Evolutionary conservation across 2,329 filamentous ascomycete genomes (phyloP).

Genomic region (Aspergillus brunneoviolaceus): DNA sequence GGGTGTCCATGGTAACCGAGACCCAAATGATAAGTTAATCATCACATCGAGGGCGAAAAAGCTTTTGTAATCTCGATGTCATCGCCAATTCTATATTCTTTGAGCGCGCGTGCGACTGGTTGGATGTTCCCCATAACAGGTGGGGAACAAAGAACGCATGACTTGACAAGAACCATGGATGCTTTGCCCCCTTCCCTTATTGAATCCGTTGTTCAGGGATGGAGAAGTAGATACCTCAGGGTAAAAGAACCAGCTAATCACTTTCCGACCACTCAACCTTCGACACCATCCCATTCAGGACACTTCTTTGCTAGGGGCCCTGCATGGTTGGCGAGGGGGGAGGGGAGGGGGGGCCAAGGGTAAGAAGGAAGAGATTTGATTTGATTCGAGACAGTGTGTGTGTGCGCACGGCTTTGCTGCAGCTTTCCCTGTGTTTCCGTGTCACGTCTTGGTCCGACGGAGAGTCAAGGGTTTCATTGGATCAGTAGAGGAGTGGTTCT

Average conservation of each 20-base stretch:
- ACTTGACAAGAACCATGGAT: constrained; percentile 16
- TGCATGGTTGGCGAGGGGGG: constrained; percentile 7
- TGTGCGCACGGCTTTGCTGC: not conserved
- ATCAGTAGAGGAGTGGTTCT: constrained; percentile 19
- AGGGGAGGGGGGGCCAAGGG: not conserved
- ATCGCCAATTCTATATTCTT: not conserved
- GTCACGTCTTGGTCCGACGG: constrained; percentile 14
- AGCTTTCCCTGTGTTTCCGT: constrained; percentile 12
- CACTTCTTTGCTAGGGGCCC: not conserved
- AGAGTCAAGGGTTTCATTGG: constrained; percentile 20
- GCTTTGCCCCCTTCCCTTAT: not conserved
- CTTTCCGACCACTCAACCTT: too few species aligned
- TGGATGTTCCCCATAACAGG: not conserved
- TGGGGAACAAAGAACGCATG: constrained; percentile 15
- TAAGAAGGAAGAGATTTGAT: not conserved
- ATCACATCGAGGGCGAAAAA: not conserved
- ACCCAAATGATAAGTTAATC: too few species aligned
- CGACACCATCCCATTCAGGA: not conserved
- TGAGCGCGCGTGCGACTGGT: not conserved
- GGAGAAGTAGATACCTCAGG: too few species aligned
- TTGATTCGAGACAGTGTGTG: constrained; percentile 2
- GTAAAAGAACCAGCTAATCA: too few species aligned
- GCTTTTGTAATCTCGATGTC: constrained; percentile 3
- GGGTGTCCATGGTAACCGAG: too few species aligned
- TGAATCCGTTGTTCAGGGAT: not conserved